A percentile compares a stretch with the other conserved stretches of the same genome.
These are phyloP conservation scores for Tilletia setariae DNA, from an alignment of 1,284 basidiomycete genomes.

Conservation along the genomic window DNA sequence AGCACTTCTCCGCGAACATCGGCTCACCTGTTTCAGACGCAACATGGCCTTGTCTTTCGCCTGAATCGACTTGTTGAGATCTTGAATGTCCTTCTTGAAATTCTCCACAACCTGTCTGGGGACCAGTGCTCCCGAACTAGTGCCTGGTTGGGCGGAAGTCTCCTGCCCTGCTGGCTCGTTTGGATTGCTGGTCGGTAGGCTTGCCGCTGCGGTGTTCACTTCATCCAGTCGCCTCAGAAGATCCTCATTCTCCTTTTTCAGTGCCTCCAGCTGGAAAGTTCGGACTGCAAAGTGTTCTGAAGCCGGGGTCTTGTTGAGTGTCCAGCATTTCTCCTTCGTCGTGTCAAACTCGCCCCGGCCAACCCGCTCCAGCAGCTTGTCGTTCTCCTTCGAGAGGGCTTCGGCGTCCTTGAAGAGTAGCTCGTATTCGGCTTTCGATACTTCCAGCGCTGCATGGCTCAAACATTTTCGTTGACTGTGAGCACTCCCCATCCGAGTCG, in stretches of 20 bases:
- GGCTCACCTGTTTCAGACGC: constrained; percentile 64
- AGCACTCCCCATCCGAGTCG: no score
- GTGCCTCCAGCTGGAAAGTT: constrained; percentile 65
- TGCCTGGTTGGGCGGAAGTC: no score
- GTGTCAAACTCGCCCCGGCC: constrained; percentile 72
- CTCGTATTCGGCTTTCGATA: constrained; percentile 1
- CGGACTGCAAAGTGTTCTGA: constrained; percentile 69
- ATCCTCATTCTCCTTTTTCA: constrained; percentile 72
- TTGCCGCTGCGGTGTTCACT: constrained; percentile 20
- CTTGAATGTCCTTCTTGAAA: constrained; percentile 64
- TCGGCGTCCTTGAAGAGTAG: constrained; percentile 60
- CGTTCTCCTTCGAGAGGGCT: constrained; percentile 67
- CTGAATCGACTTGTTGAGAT: constrained; percentile 60
- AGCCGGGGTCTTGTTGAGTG: constrained; percentile 71
- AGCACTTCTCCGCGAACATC: neutral
- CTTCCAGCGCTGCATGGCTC: neutral
- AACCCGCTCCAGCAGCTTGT: constrained; percentile 63
- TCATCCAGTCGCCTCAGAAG: constrained; percentile 57
- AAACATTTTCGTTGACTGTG: no score
- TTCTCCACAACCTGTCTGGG: constrained; percentile 66
- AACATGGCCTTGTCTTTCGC: constrained; percentile 69
- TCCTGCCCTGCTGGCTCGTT: no score
- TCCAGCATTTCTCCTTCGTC: constrained; percentile 67
- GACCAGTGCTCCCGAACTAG: constrained; percentile 55
- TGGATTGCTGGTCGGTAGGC: no score